phyloP scores from a whole-genome alignment of 768 basidiomycete species.

The Suillus americanus region DNA sequence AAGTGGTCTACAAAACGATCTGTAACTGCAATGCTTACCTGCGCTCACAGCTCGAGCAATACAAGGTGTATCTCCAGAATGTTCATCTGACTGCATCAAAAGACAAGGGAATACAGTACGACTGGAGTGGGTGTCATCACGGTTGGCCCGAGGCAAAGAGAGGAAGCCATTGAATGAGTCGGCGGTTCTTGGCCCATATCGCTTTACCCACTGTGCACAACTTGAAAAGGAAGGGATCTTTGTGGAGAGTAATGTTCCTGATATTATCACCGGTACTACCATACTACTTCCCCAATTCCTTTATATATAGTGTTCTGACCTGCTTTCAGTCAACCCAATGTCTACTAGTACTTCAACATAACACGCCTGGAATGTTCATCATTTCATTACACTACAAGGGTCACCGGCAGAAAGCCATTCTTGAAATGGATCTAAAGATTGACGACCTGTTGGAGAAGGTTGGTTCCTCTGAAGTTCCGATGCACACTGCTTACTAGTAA shows the following conservation, averaged over 20 bases:
- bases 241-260: conserved; percentile 98
- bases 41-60: conserved; percentile 94
- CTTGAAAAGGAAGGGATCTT: conserved; percentile 99
- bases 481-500: background rate
- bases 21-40: conserved; percentile 99
- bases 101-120: conserved; percentile 83
- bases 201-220: conserved; percentile 97
- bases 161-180: conserved; percentile 88
- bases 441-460: conserved; percentile 98
- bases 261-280: conserved; percentile 93
- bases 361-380: conserved; percentile 97
- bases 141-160: conserved; percentile 96
- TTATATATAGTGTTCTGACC: background rate
- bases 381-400: conserved; percentile 99
- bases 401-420: conserved; percentile 95
- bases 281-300: conserved; percentile 20
- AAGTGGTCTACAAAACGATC: conserved; percentile 99
- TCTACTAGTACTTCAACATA: conserved; percentile 99
- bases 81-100: conserved; percentile 87
- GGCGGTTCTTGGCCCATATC: conserved; percentile 89
- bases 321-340: conserved; percentile 79
- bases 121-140: conserved; percentile 93
- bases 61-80: conserved; percentile 99
- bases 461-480: conserved; percentile 21
- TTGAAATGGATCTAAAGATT: conserved; percentile 99